Evolutionary conservation across 345 rosid genomes (phyloP).

Genomic region (Nephelium lappaceum): DNA sequence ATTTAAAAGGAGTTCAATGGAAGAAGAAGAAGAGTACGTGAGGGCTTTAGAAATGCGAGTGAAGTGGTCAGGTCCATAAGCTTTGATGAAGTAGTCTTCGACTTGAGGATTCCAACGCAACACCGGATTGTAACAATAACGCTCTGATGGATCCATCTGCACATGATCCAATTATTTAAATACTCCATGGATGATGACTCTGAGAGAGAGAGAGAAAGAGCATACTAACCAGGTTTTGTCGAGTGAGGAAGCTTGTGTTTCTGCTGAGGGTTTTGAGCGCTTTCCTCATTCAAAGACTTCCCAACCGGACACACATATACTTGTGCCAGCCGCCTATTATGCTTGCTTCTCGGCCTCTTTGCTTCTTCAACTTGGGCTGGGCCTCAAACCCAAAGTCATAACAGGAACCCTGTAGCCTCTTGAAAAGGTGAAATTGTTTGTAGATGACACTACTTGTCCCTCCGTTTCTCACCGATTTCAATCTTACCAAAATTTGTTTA

Average conservation of each 20-base stretch:
- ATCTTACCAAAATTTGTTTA: too few species aligned
- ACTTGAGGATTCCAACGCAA: constrained; percentile 86
- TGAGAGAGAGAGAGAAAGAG: constrained; percentile 1
- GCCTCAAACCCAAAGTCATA: background rate
- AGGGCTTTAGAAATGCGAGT: constrained; percentile 76
- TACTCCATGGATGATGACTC: background rate
- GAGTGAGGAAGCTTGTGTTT: constrained; percentile 28
- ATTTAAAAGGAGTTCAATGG: background rate
- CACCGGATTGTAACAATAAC: constrained; percentile 75
- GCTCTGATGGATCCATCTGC: constrained; percentile 62
- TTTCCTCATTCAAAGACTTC: constrained; percentile 55
- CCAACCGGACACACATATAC: background rate
- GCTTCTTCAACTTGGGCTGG: background rate
- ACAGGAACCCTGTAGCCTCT: too few species aligned
- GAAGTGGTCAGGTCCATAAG: constrained; percentile 77
- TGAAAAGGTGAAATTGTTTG: too few species aligned
- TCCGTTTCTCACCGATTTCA: too few species aligned
- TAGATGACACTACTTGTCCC: too few species aligned
- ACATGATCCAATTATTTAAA: background rate
- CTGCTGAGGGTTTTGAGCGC: constrained; percentile 43
- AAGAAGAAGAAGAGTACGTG: constrained; percentile 44
- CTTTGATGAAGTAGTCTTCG: constrained; percentile 75
- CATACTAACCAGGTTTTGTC: constrained; percentile 25
- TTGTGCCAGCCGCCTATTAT: background rate
- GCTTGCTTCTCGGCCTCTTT: background rate